Conservation (phyloP, 805 yeast genomes). For the Vanderwaltozyma tropicalis region DNA sequence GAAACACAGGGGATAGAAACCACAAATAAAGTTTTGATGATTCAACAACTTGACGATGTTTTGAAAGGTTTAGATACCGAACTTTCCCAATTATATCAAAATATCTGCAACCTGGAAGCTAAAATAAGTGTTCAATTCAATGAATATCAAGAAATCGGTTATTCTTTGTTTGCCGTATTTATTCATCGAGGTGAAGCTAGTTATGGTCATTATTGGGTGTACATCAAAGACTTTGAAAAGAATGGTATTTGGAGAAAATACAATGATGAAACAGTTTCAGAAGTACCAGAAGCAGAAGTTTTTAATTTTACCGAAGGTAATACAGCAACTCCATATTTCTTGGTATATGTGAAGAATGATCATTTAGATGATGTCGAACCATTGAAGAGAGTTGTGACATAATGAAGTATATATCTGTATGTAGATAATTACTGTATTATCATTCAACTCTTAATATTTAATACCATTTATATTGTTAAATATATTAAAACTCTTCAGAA, state of each 20-base stretch:
- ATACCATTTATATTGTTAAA: too few species aligned
- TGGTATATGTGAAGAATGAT: slow-evolving; percentile 70
- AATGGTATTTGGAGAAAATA: slow-evolving; percentile 68
- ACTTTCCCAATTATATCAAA: slow-evolving; percentile 32
- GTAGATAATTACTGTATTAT: too few species aligned
- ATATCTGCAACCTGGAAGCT: slow-evolving; percentile 36
- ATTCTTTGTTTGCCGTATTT: slow-evolving; percentile 80
- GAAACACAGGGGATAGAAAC: slow-evolving; percentile 37
- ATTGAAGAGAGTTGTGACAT: slow-evolving; percentile 35
- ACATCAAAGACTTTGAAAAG: slow-evolving; percentile 64
- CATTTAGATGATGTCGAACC: slow-evolving; percentile 52
- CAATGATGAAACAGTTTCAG: slow-evolving; percentile 91
- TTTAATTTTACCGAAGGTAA: slow-evolving; percentile 56
- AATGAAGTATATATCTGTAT: not conserved
- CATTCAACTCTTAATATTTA: too few species aligned
- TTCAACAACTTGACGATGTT: slow-evolving; percentile 32
- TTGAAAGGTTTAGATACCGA: slow-evolving; percentile 39
- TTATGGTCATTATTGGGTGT: slow-evolving; percentile 96
- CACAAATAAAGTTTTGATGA: slow-evolving; percentile 9
- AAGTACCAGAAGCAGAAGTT: slow-evolving; percentile 55
- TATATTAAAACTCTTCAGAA: too few species aligned
- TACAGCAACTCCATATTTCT: slow-evolving; percentile 88
- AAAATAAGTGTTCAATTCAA: slow-evolving; percentile 52
- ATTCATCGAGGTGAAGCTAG: slow-evolving; percentile 94
- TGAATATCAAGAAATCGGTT: slow-evolving; percentile 53